phyloP scores from a whole-genome alignment of 225 moss, liverwort and hornwort species.

The Pleurozium schreberi region DNA sequence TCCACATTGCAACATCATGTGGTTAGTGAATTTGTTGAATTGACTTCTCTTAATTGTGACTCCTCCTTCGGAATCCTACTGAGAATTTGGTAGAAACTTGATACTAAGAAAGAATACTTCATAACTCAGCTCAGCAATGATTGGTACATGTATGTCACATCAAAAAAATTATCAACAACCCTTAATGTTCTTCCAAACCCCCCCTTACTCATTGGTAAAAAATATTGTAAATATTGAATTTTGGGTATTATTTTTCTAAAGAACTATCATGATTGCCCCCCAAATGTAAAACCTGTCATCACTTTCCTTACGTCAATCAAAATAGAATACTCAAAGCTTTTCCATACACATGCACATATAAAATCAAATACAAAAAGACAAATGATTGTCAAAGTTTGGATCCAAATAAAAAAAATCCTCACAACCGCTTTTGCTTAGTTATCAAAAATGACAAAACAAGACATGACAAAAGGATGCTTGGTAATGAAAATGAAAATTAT shows the following conservation, averaged over 20 bases:
- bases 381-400: not conserved
- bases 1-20: no score
- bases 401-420: not conserved
- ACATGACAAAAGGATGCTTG: not conserved
- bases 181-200: no score
- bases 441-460: not conserved
- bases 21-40: no score
- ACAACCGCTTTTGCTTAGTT: not conserved
- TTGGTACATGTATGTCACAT: no score
- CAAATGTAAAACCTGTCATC: not conserved
- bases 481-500: not conserved
- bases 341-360: not conserved
- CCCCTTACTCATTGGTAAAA: no score
- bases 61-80: no score
- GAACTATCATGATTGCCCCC: rapidly evolving
- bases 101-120: no score
- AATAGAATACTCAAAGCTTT: not conserved
- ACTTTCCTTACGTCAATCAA: not conserved
- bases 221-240: no score
- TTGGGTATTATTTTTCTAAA: not conserved
- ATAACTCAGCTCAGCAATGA: no score
- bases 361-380: not conserved
- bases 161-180: no score
- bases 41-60: no score
- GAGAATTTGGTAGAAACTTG: no score